A percentile compares a stretch with the other conserved stretches of the same genome.
These are phyloP conservation scores for Xylaria venustula DNA, from an alignment of 495 filamentous ascomycete species.

Conservation along the genomic window DNA sequence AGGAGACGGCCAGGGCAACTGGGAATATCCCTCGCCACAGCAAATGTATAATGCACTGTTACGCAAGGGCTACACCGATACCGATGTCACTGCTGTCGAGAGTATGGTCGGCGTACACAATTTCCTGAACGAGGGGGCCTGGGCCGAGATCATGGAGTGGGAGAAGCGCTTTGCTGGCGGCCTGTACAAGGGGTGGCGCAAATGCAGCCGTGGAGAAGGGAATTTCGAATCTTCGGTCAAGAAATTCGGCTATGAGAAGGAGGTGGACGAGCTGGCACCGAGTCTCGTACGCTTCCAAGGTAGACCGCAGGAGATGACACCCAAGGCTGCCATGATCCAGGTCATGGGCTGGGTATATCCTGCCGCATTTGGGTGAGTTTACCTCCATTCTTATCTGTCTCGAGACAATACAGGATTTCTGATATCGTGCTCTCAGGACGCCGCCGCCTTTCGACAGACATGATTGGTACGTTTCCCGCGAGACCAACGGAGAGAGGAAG, in stretches of 20 bases:
- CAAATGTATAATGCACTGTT: slow-evolving; percentile 99
- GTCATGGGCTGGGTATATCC: slow-evolving; percentile 76
- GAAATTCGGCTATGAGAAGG: slow-evolving; percentile 35
- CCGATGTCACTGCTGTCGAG: slow-evolving; percentile 89
- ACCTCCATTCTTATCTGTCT: neutral
- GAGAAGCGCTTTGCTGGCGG: slow-evolving; percentile 80
- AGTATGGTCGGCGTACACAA: slow-evolving; percentile 97
- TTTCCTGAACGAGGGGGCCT: slow-evolving; percentile 95
- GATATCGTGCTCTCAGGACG: slow-evolving; percentile 41
- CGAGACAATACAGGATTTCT: no score
- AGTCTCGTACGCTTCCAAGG: slow-evolving; percentile 84
- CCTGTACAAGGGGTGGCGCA: slow-evolving; percentile 66
- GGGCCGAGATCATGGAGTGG: slow-evolving; percentile 91
- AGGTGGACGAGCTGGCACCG: slow-evolving; percentile 50
- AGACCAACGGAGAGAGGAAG: slow-evolving; percentile 55
- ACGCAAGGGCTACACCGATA: slow-evolving; percentile 93
- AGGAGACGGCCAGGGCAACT: slow-evolving; percentile 71
- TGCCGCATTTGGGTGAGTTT: slow-evolving; percentile 66
- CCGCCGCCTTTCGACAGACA: slow-evolving; percentile 96
- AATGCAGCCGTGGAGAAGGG: slow-evolving; percentile 71
- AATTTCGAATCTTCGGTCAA: slow-evolving; percentile 34
- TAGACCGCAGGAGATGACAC: slow-evolving; percentile 81
- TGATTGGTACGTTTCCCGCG: slow-evolving; percentile 88
- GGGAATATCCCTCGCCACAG: slow-evolving; percentile 97
- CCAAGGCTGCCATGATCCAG: slow-evolving; percentile 81